Conservation (phyloP, 805 yeast genomes). For the Starmerella gropengiesseri region DNA sequence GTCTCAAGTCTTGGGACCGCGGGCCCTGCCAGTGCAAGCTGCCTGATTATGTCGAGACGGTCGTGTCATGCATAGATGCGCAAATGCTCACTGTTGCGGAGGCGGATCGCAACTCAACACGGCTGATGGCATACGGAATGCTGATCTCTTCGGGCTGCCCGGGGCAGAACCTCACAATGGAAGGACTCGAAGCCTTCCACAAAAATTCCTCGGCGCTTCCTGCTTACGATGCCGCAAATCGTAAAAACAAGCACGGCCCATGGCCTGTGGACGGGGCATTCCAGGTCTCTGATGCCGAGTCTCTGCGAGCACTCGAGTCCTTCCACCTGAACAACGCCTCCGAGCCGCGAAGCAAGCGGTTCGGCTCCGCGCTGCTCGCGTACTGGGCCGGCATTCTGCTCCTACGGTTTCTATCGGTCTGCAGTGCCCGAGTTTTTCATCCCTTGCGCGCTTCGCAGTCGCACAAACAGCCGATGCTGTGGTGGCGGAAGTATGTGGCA, state of each 20-base stretch:
- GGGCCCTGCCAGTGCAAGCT: constrained; percentile 11
- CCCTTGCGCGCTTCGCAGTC: background rate
- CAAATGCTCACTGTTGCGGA: constrained; percentile 7
- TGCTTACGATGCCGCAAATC: constrained; percentile 3
- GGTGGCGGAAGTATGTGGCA: background rate
- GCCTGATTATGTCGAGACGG: constrained; percentile 4
- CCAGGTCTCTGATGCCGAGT: constrained; percentile 4
- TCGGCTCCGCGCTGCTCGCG: constrained; percentile 14
- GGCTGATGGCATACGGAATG: constrained; percentile 1
- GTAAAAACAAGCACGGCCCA: background rate
- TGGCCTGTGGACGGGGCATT: constrained; percentile 17
- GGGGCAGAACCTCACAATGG: constrained; percentile 6
- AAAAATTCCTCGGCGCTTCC: constrained; percentile 1
- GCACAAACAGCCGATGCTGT: background rate
- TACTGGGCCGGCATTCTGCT: constrained; percentile 20
- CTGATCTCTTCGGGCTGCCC: background rate
- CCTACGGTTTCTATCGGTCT: constrained; percentile 5
- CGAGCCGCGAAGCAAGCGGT: constrained; percentile 8
- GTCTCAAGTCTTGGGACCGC: background rate
- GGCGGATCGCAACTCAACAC: background rate
- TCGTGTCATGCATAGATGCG: constrained; percentile 11
- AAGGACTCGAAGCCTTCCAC: background rate
- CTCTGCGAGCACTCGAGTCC: constrained; percentile 4
- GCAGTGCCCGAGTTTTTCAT: constrained; percentile 7
- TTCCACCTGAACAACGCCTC: background rate